phyloP scores from a whole-genome alignment of 805 yeast genomes.

The Sugiyamaella boreocaroliniensis region DNA sequence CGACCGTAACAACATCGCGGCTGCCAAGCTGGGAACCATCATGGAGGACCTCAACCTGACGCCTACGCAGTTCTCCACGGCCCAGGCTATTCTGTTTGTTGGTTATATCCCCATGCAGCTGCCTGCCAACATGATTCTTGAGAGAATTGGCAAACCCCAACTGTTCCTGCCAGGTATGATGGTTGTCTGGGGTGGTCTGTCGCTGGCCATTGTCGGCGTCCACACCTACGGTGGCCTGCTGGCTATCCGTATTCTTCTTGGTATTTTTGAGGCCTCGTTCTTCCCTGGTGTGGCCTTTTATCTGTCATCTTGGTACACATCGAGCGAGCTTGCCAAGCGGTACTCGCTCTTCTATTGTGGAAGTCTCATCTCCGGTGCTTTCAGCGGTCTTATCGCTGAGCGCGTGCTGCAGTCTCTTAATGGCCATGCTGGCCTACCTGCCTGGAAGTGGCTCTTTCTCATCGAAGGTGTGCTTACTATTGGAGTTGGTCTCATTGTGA shows the following conservation, averaged over 20 bases:
- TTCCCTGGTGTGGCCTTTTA: constrained; percentile 44
- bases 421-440: constrained; percentile 36
- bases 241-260: constrained; percentile 41
- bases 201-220: constrained; percentile 45
- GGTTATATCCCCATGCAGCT: constrained; percentile 33
- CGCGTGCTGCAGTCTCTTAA: constrained; percentile 44
- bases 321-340: constrained; percentile 44
- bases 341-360: constrained; percentile 48
- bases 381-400: constrained; percentile 49
- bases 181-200: constrained; percentile 45
- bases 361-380: constrained; percentile 44
- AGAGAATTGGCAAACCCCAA: constrained; percentile 38
- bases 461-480: constrained; percentile 52
- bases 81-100: constrained; percentile 37
- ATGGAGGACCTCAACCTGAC: constrained; percentile 32
- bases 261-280: constrained; percentile 45
- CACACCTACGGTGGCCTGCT: constrained; percentile 39
- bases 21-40: constrained; percentile 31
- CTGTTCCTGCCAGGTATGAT: constrained; percentile 41
- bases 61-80: constrained; percentile 37
- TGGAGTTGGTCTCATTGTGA: constrained; percentile 39
- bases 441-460: constrained; percentile 53
- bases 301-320: constrained; percentile 50
- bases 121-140: constrained; percentile 30
- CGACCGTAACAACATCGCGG: constrained; percentile 34